Percentiles rank a stretch among this genome's conserved stretches.
phyloP scores from a whole-genome alignment of 768 basidiomycete genomes.

The Boletus speciosus region DNA sequence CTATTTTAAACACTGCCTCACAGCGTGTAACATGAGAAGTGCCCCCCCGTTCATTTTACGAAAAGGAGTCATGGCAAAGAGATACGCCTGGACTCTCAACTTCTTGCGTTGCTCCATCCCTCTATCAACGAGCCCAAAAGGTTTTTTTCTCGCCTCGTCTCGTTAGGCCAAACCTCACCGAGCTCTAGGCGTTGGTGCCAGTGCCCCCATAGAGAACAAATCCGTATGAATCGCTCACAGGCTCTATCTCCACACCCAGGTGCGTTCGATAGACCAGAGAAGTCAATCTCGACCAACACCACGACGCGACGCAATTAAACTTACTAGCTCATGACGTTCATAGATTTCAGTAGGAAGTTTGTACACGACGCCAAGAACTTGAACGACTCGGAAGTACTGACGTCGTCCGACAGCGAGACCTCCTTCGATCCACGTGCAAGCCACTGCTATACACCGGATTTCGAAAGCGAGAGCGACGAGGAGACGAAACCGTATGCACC shows the following conservation, averaged over 20 bases:
- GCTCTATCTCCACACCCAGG: slow-evolving; percentile 7
- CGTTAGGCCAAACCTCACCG: background rate
- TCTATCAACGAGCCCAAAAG: background rate
- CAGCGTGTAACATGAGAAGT: background rate
- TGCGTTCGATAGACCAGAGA: slow-evolving; percentile 1
- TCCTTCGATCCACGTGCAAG: slow-evolving; percentile 1
- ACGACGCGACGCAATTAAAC: background rate
- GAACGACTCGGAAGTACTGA: background rate
- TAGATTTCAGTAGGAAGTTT: slow-evolving; percentile 4
- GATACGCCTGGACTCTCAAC: background rate
- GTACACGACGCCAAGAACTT: slow-evolving; percentile 11
- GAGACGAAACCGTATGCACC: background rate
- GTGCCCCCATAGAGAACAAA: background rate
- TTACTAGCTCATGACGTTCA: slow-evolving; percentile 7
- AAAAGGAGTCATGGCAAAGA: no score
- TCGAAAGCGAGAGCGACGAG: slow-evolving; percentile 16
- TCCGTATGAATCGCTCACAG: slow-evolving; percentile 11
- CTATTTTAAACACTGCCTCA: background rate
- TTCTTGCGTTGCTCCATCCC: background rate
- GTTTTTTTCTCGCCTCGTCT: background rate
- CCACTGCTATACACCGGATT: background rate
- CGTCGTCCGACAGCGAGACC: background rate
- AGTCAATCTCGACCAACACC: background rate
- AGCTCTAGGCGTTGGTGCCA: background rate
- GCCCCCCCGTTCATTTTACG: background rate